These are phyloP conservation scores for Xylaria acuta DNA, from an alignment of 495 filamentous ascomycete species.

Conservation along the genomic window DNA sequence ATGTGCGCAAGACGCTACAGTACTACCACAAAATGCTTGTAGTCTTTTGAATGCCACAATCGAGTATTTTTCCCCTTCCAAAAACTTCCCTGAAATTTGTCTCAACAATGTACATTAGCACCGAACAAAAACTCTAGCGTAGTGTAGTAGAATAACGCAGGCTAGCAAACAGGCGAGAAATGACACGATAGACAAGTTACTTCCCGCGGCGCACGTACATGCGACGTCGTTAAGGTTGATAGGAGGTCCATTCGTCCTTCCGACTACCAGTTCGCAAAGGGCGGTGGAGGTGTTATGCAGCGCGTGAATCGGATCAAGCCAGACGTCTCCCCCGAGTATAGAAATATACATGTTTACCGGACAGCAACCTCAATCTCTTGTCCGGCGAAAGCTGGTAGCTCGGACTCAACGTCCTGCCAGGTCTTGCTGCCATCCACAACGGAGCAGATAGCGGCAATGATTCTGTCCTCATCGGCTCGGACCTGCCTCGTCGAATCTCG, in stretches of 20 bases:
- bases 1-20: no score
- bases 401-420: slow-evolving; percentile 65
- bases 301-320: not conserved
- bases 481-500: slow-evolving; percentile 77
- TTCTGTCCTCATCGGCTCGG: slow-evolving; percentile 65
- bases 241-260: no score
- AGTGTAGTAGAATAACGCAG: no score
- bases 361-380: slow-evolving; percentile 54
- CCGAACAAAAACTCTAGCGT: no score
- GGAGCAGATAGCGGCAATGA: slow-evolving; percentile 66
- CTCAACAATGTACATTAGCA: no score
- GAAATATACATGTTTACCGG: not conserved
- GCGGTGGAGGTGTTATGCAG: not conserved
- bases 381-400: slow-evolving; percentile 66
- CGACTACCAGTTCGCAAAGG: not conserved
- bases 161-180: no score
- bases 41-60: no score
- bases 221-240: no score
- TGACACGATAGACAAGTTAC: no score
- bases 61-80: no score
- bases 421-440: slow-evolving; percentile 64
- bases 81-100: no score
- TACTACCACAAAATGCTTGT: no score
- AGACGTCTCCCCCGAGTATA: not conserved
- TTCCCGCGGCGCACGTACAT: not conserved